Conservation (phyloP, 495 filamentous ascomycete genomes). For the Pyrenula massariospora region DNA sequence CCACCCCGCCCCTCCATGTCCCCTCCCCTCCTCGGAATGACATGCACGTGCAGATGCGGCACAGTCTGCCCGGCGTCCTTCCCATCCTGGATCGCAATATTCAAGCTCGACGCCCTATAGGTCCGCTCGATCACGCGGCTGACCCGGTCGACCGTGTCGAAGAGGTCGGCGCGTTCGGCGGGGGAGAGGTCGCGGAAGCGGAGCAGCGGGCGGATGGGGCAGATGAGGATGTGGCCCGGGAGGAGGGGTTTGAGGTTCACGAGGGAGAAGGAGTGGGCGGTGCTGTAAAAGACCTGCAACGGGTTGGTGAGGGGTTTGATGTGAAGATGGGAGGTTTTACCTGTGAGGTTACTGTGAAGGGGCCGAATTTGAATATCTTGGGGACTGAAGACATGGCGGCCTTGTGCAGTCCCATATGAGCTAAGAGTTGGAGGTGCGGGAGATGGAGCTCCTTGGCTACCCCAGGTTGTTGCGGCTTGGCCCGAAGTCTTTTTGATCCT, state of each 20-base stretch:
- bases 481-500: too few relatives aligned
- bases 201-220: conserved; percentile 41
- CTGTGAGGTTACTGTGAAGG: conserved; percentile 34
- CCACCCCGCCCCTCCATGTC: conserved; percentile 42
- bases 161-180: conserved; percentile 71
- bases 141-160: conserved; percentile 70
- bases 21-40: conserved; percentile 62
- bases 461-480: too few relatives aligned
- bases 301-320: neutral
- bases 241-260: conserved; percentile 93
- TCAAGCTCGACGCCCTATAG: conserved; percentile 58
- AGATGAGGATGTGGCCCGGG: conserved; percentile 85
- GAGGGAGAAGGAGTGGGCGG: conserved; percentile 66
- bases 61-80: conserved; percentile 80
- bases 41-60: conserved; percentile 83
- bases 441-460: too few relatives aligned
- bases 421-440: too few relatives aligned
- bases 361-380: conserved; percentile 18
- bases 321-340: conserved; percentile 8
- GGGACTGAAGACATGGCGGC: neutral
- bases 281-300: conserved; percentile 67
- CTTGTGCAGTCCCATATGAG: too few relatives aligned
- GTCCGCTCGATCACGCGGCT: conserved; percentile 64
- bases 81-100: conserved; percentile 91
- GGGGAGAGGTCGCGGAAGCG: conserved; percentile 65